These are phyloP conservation scores for Nakataea oryzae DNA, from an alignment of 2,329 filamentous ascomycete genomes.

Conservation along the genomic window DNA sequence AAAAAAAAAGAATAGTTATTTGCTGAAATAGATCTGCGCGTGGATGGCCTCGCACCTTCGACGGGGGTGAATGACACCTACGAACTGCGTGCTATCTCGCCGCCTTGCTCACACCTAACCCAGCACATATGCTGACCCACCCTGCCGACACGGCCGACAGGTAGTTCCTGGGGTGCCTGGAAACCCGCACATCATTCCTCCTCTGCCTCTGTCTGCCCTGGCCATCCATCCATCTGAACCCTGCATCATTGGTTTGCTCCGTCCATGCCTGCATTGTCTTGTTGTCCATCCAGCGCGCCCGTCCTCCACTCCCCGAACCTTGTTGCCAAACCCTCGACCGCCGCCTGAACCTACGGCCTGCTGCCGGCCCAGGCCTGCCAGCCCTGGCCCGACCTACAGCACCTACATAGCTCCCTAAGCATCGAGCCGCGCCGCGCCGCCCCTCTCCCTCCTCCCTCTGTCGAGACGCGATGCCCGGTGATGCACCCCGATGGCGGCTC, in stretches of 20 bases:
- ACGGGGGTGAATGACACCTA: background rate
- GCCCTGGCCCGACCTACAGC: background rate
- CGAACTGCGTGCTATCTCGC: background rate
- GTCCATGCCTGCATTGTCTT: background rate
- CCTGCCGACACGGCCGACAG: too few species aligned
- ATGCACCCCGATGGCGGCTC: constrained; percentile 70
- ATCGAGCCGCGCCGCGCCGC: background rate
- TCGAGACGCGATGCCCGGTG: constrained; percentile 15
- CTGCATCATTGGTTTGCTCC: background rate
- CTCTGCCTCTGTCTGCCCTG: background rate
- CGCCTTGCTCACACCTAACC: background rate
- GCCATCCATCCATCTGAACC: background rate
- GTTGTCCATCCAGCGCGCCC: background rate
- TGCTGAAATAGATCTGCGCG: too few species aligned
- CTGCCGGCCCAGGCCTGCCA: too few species aligned
- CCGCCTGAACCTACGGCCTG: background rate
- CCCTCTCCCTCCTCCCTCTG: background rate
- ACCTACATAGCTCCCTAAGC: background rate
- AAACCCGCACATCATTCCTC: background rate
- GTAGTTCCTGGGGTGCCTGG: background rate
- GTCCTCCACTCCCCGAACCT: background rate
- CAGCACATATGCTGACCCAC: background rate
- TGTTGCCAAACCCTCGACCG: background rate
- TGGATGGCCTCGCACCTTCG: background rate
- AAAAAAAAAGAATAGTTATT: too few species aligned